phyloP scores from a whole-genome alignment of 768 basidiomycete species.

The Lentinula guzmanii region DNA sequence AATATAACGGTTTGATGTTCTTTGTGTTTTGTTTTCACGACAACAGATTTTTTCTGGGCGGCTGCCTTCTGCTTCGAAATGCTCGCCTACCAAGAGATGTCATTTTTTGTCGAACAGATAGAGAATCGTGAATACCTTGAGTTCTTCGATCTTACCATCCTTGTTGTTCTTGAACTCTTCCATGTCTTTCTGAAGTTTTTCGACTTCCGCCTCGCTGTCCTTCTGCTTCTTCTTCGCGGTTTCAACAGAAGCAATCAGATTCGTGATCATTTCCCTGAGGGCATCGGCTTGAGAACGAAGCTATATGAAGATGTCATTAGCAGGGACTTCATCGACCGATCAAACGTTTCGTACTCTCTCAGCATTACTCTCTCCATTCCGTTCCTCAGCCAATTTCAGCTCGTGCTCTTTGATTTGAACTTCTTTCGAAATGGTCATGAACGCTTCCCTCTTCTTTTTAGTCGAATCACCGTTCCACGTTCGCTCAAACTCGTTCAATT shows the following conservation, averaged over 20 bases:
- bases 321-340: neutral
- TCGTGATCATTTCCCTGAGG: slow-evolving; percentile 55
- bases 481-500: slow-evolving; percentile 45
- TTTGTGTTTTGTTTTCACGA: slow-evolving; percentile 83
- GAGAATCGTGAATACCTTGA: slow-evolving; percentile 55
- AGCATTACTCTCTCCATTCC: slow-evolving; percentile 85
- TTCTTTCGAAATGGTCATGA: slow-evolving; percentile 57
- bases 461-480: slow-evolving; percentile 37
- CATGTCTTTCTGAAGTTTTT: slow-evolving; percentile 94
- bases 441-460: slow-evolving; percentile 49
- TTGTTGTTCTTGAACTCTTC: slow-evolving; percentile 98
- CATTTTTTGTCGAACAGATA: neutral
- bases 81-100: slow-evolving; percentile 43
- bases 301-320: slow-evolving; percentile 29
- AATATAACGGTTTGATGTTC: slow-evolving; percentile 83
- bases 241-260: slow-evolving; percentile 53
- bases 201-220: slow-evolving; percentile 68
- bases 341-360: slow-evolving; percentile 54
- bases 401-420: slow-evolving; percentile 91
- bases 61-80: slow-evolving; percentile 78
- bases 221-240: slow-evolving; percentile 72
- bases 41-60: slow-evolving; percentile 73
- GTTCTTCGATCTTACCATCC: slow-evolving; percentile 90
- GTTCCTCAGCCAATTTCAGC: slow-evolving; percentile 72
- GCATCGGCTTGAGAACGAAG: slow-evolving; percentile 75